Evolutionary conservation across 768 basidiomycete genomes (phyloP).

Genomic region (Peribolospora baueri): DNA sequence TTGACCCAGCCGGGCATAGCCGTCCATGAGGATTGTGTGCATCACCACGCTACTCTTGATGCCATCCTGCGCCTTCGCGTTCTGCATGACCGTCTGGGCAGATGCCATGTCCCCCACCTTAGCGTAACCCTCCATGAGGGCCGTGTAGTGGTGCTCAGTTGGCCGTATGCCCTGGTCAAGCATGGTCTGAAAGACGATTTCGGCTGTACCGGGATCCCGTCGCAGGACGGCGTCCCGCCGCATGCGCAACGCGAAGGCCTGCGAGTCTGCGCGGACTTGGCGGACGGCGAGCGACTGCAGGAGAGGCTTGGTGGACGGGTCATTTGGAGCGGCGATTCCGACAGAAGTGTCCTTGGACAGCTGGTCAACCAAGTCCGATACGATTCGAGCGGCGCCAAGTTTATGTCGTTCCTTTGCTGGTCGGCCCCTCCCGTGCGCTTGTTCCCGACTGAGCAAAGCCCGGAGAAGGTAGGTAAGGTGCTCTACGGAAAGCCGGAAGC

Average conservation of each 20-base stretch:
- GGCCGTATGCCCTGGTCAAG: conserved; percentile 44
- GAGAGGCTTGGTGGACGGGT: background rate
- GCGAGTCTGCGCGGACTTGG: background rate
- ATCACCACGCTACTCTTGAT: conserved; percentile 37
- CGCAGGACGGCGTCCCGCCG: background rate
- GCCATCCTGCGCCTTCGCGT: conserved; percentile 28
- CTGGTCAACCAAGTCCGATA: no score
- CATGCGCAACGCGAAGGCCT: background rate
- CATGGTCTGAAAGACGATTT: conserved; percentile 34
- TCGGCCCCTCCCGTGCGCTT: no score
- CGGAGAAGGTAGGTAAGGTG: no score
- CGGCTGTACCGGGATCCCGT: conserved; percentile 19
- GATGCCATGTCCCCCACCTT: conserved; percentile 33
- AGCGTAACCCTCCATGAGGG: conserved; percentile 52
- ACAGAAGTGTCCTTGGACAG: no score
- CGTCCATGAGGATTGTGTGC: conserved; percentile 54
- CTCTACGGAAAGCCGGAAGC: no score
- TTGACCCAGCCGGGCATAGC: conserved; percentile 37
- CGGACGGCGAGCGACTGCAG: conserved; percentile 3
- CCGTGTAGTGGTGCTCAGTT: conserved; percentile 44
- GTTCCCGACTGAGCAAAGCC: no score
- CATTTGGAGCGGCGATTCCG: no score
- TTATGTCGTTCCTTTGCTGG: no score
- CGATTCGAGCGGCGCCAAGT: no score
- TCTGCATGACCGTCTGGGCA: conserved; percentile 32